phyloP scores from a whole-genome alignment of 768 basidiomycete genomes.

The Pluteus cervinus region DNA sequence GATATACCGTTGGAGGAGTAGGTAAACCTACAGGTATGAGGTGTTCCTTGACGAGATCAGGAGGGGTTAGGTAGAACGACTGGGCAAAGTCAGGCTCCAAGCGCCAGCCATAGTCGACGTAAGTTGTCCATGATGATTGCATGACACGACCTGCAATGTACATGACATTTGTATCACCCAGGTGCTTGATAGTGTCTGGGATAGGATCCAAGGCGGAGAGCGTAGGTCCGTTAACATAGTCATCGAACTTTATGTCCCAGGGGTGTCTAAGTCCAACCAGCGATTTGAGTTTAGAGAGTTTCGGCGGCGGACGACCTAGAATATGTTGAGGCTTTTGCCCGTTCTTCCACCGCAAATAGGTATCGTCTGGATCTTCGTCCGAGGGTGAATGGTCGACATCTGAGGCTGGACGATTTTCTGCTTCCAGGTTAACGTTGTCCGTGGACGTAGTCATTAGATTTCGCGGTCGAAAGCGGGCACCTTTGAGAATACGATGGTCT shows the following conservation, averaged over 20 bases:
- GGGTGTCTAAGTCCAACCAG: background rate
- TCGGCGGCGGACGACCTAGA: too few species aligned
- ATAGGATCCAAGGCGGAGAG: slow-evolving; percentile 7
- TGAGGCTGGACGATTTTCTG: too few species aligned
- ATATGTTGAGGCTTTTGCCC: too few species aligned
- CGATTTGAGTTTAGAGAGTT: slow-evolving; percentile 4
- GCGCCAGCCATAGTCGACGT: slow-evolving; percentile 11
- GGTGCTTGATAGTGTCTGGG: background rate
- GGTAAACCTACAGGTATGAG: slow-evolving; percentile 5
- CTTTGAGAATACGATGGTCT: background rate
- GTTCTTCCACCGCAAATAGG: too few species aligned
- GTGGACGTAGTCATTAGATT: slow-evolving; percentile 1
- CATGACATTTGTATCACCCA: slow-evolving; percentile 2
- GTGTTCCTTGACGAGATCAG: slow-evolving; percentile 8
- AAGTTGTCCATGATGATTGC: slow-evolving; percentile 8
- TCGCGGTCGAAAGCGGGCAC: background rate
- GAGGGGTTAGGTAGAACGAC: slow-evolving; percentile 3
- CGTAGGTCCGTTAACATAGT: slow-evolving; percentile 10
- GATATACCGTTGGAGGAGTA: too few species aligned
- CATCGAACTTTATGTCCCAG: slow-evolving; percentile 6
- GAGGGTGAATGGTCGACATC: too few species aligned
- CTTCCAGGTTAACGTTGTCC: background rate
- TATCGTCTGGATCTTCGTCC: too few species aligned
- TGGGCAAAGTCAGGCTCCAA: slow-evolving; percentile 7
- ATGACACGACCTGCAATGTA: slow-evolving; percentile 11